Base-by-base conservation (phyloP, 768 basidiomycete genomes). In the Pleurotus giganteus region DNA sequence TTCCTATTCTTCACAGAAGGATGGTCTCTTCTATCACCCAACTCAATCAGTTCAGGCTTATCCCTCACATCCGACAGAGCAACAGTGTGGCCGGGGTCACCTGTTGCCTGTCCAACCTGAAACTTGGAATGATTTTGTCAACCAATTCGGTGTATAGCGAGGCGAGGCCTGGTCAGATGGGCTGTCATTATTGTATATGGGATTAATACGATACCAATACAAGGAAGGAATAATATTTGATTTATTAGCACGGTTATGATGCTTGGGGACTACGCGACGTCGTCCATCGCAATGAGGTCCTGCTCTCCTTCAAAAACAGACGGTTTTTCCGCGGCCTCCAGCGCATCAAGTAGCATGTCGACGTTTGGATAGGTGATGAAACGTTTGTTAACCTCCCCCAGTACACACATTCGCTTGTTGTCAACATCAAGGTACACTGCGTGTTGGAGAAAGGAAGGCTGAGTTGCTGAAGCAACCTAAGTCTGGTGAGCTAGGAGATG, bases 401-500 rank as follows among this genome's bases (percentile, higher is more conserved):
- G 74, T 3, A 94, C 84, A 32, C 76, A 77, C 19, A 93, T 69
- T 23, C 74, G 75, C 61, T 87, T 88, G 17, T 75, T 71, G 34
- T 69, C 69, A 49, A 71, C 63, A 65, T 96, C 86, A 26, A 96
- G 64, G 61, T 86, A 79, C 17, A 91, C 86, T 4, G 89, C 88
- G 54, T 96, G 92, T 66, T 95, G 91, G 2, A 95, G 78, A 68
- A 96, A 96, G 0, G 91, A 89, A 1, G 92, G 84, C 53, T 88
- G 88, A 1, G 90, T 92, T 6, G 87, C 91, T 8, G 88, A 84
- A 15, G 81, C 83, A 28, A 96, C 86, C 94, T 91, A 62, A 31
- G 41, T 51, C 26, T 34, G 47, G 6, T 24, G 4, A 3, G 24
- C 4, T 11, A 28, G n/a, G 32, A 54, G 26, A 9, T n/a, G 34